Conservation (phyloP, 331 rosid genomes). For the Prunus yedoensis region DNA sequence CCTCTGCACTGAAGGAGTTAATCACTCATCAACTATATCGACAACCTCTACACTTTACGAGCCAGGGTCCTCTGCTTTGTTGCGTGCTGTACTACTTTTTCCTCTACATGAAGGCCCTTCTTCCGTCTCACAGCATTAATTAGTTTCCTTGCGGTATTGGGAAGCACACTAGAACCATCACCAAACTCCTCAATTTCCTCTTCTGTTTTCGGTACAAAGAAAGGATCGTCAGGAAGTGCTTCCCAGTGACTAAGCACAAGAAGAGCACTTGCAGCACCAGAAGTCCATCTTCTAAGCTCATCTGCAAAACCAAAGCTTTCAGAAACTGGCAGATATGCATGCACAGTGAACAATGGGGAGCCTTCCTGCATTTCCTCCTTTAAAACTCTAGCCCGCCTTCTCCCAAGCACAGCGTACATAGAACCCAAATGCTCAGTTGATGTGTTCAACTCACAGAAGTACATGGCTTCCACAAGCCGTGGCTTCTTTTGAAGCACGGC, state of each 20-base stretch:
- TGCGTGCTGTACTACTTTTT: constrained; percentile 80
- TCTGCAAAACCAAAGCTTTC: constrained; percentile 89
- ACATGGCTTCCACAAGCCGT: constrained; percentile 87
- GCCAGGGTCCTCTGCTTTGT: constrained; percentile 89
- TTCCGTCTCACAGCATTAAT: constrained; percentile 62
- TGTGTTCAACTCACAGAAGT: constrained; percentile 78
- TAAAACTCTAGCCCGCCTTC: constrained; percentile 66
- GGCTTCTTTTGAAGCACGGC: constrained; percentile 74
- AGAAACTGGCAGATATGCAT: constrained; percentile 75
- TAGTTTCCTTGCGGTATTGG: constrained; percentile 75
- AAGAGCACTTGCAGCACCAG: constrained; percentile 79
- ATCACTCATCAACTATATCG: background rate
- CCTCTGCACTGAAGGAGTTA: background rate
- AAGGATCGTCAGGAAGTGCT: constrained; percentile 72
- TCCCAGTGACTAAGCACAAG: constrained; percentile 93
- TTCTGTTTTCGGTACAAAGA: constrained; percentile 80
- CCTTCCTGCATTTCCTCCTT: constrained; percentile 95
- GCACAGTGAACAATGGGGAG: constrained; percentile 82
- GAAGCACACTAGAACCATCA: constrained; percentile 83
- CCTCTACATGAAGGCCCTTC: constrained; percentile 85
- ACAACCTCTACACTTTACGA: constrained; percentile 55
- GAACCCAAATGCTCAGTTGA: constrained; percentile 64
- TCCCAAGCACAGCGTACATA: constrained; percentile 79
- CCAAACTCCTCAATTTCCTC: constrained; percentile 90
- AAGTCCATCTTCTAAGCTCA: constrained; percentile 76